Evolutionary conservation across 345 rosid genomes (phyloP).

Genomic region (Eucalyptus regnans): DNA sequence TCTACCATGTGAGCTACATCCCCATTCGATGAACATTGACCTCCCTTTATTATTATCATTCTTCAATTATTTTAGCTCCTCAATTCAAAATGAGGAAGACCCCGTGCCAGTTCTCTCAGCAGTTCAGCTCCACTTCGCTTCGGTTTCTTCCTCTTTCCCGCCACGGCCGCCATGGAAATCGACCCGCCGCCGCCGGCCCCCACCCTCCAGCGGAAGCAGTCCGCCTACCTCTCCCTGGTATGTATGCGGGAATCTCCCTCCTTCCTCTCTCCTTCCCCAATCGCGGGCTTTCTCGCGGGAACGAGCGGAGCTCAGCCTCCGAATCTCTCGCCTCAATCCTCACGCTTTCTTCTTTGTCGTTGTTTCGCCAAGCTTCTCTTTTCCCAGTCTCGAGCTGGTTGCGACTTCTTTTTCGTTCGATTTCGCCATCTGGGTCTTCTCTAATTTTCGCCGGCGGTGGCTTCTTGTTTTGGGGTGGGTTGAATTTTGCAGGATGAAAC

Average conservation of each 20-base stretch:
- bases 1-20: slow-evolving; percentile 59
- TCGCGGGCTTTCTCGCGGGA: not conserved
- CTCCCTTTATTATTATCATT: fast-evolving
- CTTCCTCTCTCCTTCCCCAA: not conserved
- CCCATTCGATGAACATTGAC: fast-evolving
- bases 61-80: fast-evolving
- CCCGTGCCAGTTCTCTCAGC: not conserved
- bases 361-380: not conserved
- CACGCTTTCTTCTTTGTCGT: not conserved
- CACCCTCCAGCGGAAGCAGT: slow-evolving; percentile 40
- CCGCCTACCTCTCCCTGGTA: slow-evolving; percentile 38
- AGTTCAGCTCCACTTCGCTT: not conserved
- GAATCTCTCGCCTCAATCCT: not conserved
- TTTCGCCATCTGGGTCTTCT: not conserved
- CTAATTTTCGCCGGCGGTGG: not conserved
- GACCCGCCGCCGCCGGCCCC: slow-evolving; percentile 19
- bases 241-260: slow-evolving; percentile 8
- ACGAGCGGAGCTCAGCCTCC: not conserved
- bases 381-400: not conserved
- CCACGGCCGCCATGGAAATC: slow-evolving; percentile 46
- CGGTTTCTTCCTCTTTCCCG: not conserved
- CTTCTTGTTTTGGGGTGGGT: not conserved
- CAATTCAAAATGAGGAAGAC: not conserved
- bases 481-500: slow-evolving; percentile 52
- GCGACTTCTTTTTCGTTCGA: not conserved